Evolutionary conservation across 129 eudicot species (phyloP), one percentile per base, ranked within the genome.

Genomic region (Calendula officinalis): DNA sequence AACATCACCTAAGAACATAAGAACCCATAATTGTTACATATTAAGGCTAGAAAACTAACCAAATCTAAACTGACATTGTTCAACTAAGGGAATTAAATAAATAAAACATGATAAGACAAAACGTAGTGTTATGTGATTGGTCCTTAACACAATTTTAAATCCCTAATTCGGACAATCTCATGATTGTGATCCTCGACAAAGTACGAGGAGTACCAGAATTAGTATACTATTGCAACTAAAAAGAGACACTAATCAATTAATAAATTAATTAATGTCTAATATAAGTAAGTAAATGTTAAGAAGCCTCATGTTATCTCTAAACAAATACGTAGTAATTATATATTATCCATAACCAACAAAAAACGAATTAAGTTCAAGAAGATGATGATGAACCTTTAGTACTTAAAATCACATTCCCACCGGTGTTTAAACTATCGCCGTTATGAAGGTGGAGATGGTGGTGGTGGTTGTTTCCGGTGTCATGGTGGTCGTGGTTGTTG

Each of bases 301-400:
- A 54, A 22, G 30, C 60, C 38, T 37, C 70, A 66, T 15, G 60
- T 66, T 66, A 51, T 14, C 38, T 43, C 62, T 71, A 50, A 50
- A 39, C 62, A 39, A 55, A 47, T 60, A 71, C 56, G 35, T 15
- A 59, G 40, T 16, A 52, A 52, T 60, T 33, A n/a, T n/a, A n/a
- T n/a, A 22, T 22, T 22, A 64, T 48, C 37, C 38, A 22, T 22
- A 53, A 66, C 67, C 1, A 57, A 10, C 35, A 36, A 56, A 32
- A 68, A 44, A 10, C n/a, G 38, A 22, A 53, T 22, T 8, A 43
- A 66, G 30, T 0, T 87, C 62, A 87, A 69, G 81, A 78, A 44
- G 88, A 84, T 47, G 95, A 75, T 14, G 91, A 76, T 49, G 91
- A 84, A 42, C 83, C 87, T 78, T 81, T 78, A 62, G 90, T 77